Conservation (phyloP, 1,284 basidiomycete genomes). For the Xerocomus minutiporus region DNA sequence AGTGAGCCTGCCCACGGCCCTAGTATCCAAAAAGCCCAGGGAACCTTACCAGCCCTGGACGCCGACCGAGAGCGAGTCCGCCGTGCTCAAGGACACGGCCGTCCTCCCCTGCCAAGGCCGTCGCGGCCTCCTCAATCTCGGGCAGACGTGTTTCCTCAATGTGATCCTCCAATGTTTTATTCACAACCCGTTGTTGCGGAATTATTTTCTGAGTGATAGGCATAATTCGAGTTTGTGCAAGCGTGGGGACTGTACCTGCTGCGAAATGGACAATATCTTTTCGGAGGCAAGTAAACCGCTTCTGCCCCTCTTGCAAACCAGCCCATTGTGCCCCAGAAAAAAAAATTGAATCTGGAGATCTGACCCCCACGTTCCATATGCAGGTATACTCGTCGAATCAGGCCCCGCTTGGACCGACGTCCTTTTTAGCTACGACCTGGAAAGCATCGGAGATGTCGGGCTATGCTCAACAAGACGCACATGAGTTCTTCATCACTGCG, state of each 20-base stretch:
- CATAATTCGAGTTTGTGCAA: slow-evolving; percentile 72
- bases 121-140: slow-evolving; percentile 86
- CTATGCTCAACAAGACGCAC: slow-evolving; percentile 92
- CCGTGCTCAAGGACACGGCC: slow-evolving; percentile 34
- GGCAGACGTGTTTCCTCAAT: slow-evolving; percentile 94
- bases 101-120: slow-evolving; percentile 68
- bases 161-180: slow-evolving; percentile 90
- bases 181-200: slow-evolving; percentile 87
- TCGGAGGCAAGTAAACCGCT: slow-evolving; percentile 56
- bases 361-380: neutral
- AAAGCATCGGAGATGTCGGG: slow-evolving; percentile 82
- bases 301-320: neutral
- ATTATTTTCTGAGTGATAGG: slow-evolving; percentile 87
- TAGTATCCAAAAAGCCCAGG: slow-evolving; percentile 39
- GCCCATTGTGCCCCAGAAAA: neutral
- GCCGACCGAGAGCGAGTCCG: slow-evolving; percentile 36
- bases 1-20: neutral
- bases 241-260: slow-evolving; percentile 79
- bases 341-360: neutral
- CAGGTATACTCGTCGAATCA: slow-evolving; percentile 71
- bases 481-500: slow-evolving; percentile 83
- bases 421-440: slow-evolving; percentile 87
- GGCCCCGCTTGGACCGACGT: slow-evolving; percentile 77
- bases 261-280: slow-evolving; percentile 93
- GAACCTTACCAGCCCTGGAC: slow-evolving; percentile 46